Conservation (phyloP, 176 grass and related monocot genomes). For the Echinochloa phyllopogon region DNA sequence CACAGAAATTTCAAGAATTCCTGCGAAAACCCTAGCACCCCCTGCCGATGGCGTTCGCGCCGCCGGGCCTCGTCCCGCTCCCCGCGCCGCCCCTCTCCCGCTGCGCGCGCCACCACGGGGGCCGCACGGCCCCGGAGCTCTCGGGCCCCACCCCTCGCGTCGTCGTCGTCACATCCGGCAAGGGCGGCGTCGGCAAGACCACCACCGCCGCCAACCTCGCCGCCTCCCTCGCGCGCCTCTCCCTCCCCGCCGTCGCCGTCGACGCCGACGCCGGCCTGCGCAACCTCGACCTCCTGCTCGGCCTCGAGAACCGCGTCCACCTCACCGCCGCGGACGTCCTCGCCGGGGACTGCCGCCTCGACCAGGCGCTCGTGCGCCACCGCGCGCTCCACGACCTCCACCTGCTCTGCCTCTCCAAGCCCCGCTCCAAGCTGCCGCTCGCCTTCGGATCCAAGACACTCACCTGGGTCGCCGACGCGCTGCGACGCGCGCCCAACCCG, state of each 20-base stretch:
- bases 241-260: constrained; percentile 66
- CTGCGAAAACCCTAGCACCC: not conserved
- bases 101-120: constrained; percentile 30
- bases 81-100: not conserved
- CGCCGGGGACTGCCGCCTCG: constrained; percentile 92
- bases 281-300: constrained; percentile 92
- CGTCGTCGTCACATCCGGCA: constrained; percentile 90
- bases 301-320: constrained; percentile 93
- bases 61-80: constrained; percentile 30
- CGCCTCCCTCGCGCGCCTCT: constrained; percentile 84
- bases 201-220: constrained; percentile 90
- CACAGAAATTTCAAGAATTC: no score
- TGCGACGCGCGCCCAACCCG: constrained; percentile 48
- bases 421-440: constrained; percentile 88
- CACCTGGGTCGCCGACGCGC: constrained; percentile 86
- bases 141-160: constrained; percentile 80
- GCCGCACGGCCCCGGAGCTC: constrained; percentile 60
- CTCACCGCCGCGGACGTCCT: constrained; percentile 92
- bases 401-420: constrained; percentile 96
- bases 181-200: constrained; percentile 96
- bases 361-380: constrained; percentile 90
- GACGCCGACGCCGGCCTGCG: constrained; percentile 91
- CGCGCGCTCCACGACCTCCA: constrained; percentile 78
- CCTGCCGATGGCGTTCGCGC: constrained; percentile 40
- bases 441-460: constrained; percentile 95